Evolutionary conservation across 768 basidiomycete species (phyloP), one percentile per base, ranked within the genome.

Genomic region (Hericium coralloides): DNA sequence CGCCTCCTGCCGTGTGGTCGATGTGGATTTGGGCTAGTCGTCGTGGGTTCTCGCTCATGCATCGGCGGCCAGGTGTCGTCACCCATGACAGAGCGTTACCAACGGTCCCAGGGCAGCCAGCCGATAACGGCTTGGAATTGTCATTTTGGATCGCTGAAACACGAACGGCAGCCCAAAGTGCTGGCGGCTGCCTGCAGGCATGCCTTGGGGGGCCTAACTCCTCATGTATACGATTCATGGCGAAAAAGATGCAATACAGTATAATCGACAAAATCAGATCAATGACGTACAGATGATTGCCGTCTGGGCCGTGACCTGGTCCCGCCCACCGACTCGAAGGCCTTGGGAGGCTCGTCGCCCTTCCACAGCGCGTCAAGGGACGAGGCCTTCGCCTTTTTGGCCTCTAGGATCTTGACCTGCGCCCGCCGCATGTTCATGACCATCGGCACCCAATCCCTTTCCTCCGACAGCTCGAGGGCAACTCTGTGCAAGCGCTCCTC

Each of bases 391-490:
- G 43, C 43, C 20, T 45, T 45, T 20, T 45, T 45, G 43, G 43
- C 43, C 43, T 45, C 43, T n/a, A 45, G 18, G n/a, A 45, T 45
- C 43, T 45, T 45, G 18, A 45, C 43, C 18, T 45, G n/a, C 43
- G 15, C 6, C 17, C 43, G 43, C 18, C 72, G 72, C 61, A 79
- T 64, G 45, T 68, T 70, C 53, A 75, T 72, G 39, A 87, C 69
- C 63, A 87, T 84, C 50, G 77, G 76, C 10, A 89, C 85, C 86
- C 87, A 91, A 61, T 88, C 84, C 5, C 75, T 77, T 65, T 84
- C 79, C 22, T 70, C 67, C 20, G 79, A 69, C 53, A 83, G 72
- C 59, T 68, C 70, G 54, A 71, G 60, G 26, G 81, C 85, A 37
- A 77, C 61, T 18, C 71, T 68, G 62, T 82, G 81, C 20, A 92